Conservation (phyloP, 2,329 filamentous ascomycete species). For the Neonectria neomacrospora region DNA sequence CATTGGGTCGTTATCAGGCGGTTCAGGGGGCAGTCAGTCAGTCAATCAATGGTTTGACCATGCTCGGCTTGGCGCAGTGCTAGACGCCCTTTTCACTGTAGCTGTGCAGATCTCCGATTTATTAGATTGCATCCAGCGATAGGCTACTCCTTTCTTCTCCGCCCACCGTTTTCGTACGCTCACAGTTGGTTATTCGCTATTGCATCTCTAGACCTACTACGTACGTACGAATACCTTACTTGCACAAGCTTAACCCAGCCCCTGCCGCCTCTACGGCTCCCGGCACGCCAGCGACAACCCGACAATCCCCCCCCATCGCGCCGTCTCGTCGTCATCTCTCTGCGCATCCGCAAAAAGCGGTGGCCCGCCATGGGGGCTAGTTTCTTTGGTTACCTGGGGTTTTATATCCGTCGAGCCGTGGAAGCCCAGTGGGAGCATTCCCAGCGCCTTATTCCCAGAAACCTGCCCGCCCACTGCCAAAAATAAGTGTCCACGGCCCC, state of each 20-base stretch:
- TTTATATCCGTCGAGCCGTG: too few relatives aligned
- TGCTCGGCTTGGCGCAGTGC: not conserved
- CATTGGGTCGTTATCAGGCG: conserved; percentile 16
- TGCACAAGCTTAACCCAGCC: too few relatives aligned
- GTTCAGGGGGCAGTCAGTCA: conserved; percentile 16
- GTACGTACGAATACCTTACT: too few relatives aligned
- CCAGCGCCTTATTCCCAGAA: not conserved
- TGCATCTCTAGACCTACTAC: too few relatives aligned
- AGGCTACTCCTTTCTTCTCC: not conserved
- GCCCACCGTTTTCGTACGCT: not conserved
- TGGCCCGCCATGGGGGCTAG: not conserved
- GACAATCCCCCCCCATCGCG: not conserved
- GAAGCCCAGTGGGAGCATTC: not conserved
- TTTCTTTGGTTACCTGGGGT: too few relatives aligned
- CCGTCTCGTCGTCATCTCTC: not conserved
- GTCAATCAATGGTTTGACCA: not conserved
- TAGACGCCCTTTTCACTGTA: not conserved
- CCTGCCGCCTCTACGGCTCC: not conserved
- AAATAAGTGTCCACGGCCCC: conserved; percentile 13
- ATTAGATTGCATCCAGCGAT: conserved; percentile 7
- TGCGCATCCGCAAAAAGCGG: not conserved
- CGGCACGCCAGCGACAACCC: not conserved
- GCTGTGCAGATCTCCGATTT: conserved; percentile 2
- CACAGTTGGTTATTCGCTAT: too few relatives aligned
- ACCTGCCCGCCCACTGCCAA: not conserved